Base-by-base conservation (phyloP, 225 moss, liverwort and hornwort species). In the Thuidium tamariscinum region DNA sequence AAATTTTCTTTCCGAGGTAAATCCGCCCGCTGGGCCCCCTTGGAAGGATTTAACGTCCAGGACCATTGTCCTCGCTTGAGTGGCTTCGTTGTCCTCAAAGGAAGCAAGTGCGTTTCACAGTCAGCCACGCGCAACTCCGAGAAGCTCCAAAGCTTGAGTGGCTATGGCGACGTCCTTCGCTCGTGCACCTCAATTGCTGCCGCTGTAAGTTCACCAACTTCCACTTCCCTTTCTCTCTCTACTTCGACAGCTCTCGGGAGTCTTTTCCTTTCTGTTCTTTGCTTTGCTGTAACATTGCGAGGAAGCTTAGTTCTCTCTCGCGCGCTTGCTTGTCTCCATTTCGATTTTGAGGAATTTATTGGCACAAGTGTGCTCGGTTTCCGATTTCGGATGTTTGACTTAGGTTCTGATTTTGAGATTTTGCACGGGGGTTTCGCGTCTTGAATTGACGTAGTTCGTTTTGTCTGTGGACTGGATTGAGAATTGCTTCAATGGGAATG, bases 161-260 rank as follows among this genome's bases (percentile, higher is more conserved):
- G 90, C 77, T 70, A 90, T 92, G 92, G 89, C 86, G 90, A 88
- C 67, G 79, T 61, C 73, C 48, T 84, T 92, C 67, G 60, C 63
- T 88, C 90, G 92, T 18, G 56, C 88, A 52, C 90, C 88, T 60
- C 57, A 82, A 57, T 72, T 79, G 59, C 84, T 90, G 74, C 70
- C 77, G 59, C 55, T 41, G 90, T 92, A 49, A 87, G 87, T 52
- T n/a, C 29, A 41, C 57, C 60, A 9, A 54, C 2, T 4, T 68
- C n/a, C 72, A 46, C 21, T 76, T 23, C 56, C 36, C n/a, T 51
- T 32, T 48, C 21, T 25, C 36, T 66, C 13, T 72, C 42, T 5
- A 34, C 32, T 25, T 15, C 36, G 29, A 9, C 16, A 48, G 42
- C 27, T 29, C 54, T 32, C 30, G 37, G 10, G 6, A 32, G 5